phyloP scores from a whole-genome alignment of 768 basidiomycete species.

The Leucosporidium creatinivorum region DNA sequence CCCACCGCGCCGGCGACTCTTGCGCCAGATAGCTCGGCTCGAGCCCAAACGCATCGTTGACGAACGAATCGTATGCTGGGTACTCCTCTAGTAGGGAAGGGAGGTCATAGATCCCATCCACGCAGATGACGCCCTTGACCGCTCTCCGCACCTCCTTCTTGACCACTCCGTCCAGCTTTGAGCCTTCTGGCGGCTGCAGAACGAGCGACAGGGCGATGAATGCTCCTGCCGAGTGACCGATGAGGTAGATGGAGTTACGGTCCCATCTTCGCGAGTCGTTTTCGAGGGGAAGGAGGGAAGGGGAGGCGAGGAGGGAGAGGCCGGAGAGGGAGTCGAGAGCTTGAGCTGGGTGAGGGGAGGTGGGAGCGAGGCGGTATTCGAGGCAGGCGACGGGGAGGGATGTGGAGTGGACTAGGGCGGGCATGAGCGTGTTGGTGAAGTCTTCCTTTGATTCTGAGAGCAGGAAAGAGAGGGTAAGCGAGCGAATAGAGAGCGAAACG shows the following conservation, averaged over 20 bases:
- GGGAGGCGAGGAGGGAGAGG: conserved; percentile 11
- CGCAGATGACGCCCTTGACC: conserved; percentile 19
- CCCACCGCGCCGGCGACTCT: conserved; percentile 27
- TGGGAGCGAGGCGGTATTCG: conserved; percentile 26
- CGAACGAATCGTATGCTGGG: conserved; percentile 33
- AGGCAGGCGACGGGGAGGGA: conserved; percentile 21
- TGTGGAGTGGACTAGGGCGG: conserved; percentile 3
- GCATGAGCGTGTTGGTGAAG: conserved; percentile 18
- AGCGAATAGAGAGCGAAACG: background rate
- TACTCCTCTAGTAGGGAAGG: conserved; percentile 33
- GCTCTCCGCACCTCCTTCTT: conserved; percentile 3
- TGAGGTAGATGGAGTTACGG: conserved; percentile 5
- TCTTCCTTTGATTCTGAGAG: conserved; percentile 21
- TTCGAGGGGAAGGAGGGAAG: conserved; percentile 10
- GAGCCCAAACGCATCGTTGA: conserved; percentile 30
- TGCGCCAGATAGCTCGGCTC: background rate
- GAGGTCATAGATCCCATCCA: conserved; percentile 38
- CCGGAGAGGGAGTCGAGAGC: conserved; percentile 24
- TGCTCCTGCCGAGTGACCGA: conserved; percentile 29
- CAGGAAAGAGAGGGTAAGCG: background rate
- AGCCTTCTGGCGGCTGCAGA: background rate
- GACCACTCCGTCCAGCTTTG: no score
- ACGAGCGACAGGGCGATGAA: conserved; percentile 24
- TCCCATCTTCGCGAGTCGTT: conserved; percentile 9
- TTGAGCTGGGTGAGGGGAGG: conserved; percentile 17